Percentiles rank a stretch among this genome's conserved stretches.
These are phyloP conservation scores for Inonotus hispidus DNA, from an alignment of 1,284 basidiomycete species.

Conservation along the genomic window DNA sequence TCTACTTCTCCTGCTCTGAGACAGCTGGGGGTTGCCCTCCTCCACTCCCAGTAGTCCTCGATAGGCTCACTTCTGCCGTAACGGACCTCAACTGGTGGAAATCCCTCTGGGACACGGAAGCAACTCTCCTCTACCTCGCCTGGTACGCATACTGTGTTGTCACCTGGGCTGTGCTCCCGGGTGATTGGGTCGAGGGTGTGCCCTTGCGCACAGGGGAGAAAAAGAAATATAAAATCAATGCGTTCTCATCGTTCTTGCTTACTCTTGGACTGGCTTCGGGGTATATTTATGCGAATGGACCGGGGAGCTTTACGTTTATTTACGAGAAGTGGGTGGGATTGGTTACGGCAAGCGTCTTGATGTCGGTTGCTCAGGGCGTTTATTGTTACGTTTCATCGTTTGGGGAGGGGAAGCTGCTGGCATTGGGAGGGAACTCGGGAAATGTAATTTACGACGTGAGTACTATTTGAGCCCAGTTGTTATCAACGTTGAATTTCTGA, in stretches of 20 bases:
- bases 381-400: constrained; percentile 77
- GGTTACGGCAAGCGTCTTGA: constrained; percentile 77
- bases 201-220: constrained; percentile 73
- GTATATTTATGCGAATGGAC: constrained; percentile 69
- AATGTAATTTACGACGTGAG: constrained; percentile 88
- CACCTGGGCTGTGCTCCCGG: constrained; percentile 84
- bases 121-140: constrained; percentile 68
- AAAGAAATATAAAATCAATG: constrained; percentile 93
- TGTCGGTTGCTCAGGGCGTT: constrained; percentile 72
- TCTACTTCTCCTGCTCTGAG: constrained; percentile 87
- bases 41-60: constrained; percentile 37
- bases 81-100: constrained; percentile 57
- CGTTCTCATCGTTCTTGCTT: constrained; percentile 82
- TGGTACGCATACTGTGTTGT: constrained; percentile 90
- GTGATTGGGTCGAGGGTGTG: constrained; percentile 79
- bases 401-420: constrained; percentile 64
- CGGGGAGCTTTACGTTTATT: constrained; percentile 79
- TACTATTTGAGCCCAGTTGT: neutral
- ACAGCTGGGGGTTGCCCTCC: constrained; percentile 71
- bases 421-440: constrained; percentile 91
- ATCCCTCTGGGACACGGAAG: constrained; percentile 77
- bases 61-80: constrained; percentile 44
- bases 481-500: neutral
- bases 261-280: constrained; percentile 68
- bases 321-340: constrained; percentile 93